A percentile compares a stretch with the other conserved stretches of the same genome.
These are phyloP conservation scores for Trypanosoma cruzi DNA, from an alignment of 208 protist species.

Conservation along the genomic window DNA sequence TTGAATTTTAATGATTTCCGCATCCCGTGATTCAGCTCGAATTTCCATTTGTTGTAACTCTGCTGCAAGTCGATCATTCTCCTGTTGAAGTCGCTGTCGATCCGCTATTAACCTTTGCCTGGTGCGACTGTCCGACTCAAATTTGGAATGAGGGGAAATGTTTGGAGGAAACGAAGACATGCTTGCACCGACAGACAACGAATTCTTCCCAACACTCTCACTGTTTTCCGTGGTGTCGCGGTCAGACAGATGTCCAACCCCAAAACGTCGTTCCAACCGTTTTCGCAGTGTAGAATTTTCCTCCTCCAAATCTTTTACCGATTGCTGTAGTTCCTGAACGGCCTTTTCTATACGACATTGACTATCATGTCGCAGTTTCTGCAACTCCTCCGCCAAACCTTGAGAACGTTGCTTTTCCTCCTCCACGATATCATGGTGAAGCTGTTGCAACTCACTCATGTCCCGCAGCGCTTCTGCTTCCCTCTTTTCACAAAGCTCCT, in stretches of 20 bases:
- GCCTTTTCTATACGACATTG: conserved; percentile 53
- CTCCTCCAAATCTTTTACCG: conserved; percentile 44
- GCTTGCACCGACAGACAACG: conserved; percentile 1
- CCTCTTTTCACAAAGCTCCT: conserved; percentile 73
- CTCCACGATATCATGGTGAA: conserved; percentile 60
- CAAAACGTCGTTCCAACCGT: conserved; percentile 38
- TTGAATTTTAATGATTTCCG: conserved; percentile 61
- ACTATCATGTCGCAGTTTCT: conserved; percentile 35
- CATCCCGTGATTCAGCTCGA: conserved; percentile 60
- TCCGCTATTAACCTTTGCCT: conserved; percentile 20
- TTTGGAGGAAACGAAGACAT: neutral
- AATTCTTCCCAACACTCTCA: conserved; percentile 1
- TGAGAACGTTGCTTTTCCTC: conserved; percentile 58
- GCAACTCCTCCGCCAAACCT: conserved; percentile 42
- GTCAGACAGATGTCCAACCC: neutral
- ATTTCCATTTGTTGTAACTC: conserved; percentile 76
- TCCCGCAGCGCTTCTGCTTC: conserved; percentile 77
- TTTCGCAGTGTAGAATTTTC: conserved; percentile 43
- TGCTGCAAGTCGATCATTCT: conserved; percentile 69
- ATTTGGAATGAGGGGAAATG: neutral
- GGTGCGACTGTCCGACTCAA: neutral
- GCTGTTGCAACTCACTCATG: conserved; percentile 65
- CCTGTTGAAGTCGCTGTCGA: conserved; percentile 50
- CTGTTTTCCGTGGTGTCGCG: conserved; percentile 12
- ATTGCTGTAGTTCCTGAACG: conserved; percentile 44